Evolutionary conservation across 805 yeast genomes (phyloP).

Genomic region (Sungouiozyma intestinalis): DNA sequence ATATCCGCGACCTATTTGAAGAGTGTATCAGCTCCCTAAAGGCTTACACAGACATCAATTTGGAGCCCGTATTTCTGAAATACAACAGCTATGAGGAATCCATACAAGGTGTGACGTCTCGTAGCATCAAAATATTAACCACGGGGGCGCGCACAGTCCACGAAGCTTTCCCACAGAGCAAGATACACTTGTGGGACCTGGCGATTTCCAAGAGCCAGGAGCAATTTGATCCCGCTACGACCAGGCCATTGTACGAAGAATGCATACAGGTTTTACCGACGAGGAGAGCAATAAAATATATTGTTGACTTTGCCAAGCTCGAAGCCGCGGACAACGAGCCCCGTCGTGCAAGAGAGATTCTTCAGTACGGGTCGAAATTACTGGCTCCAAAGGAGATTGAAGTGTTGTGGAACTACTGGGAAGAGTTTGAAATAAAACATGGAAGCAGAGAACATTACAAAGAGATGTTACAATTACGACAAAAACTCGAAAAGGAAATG

Average conservation of each 20-base stretch:
- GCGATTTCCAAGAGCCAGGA: constrained; percentile 33
- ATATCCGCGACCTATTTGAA: constrained; percentile 67
- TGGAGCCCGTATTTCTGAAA: constrained; percentile 39
- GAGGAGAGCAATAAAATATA: constrained; percentile 32
- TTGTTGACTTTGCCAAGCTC: constrained; percentile 43
- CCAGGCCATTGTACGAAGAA: constrained; percentile 40
- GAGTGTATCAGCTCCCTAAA: constrained; percentile 42
- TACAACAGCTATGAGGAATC: constrained; percentile 56
- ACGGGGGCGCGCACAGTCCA: constrained; percentile 27
- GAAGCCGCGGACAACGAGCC: constrained; percentile 47
- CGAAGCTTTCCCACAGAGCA: constrained; percentile 14
- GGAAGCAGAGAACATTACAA: constrained; percentile 69
- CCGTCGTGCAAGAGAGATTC: constrained; percentile 52
- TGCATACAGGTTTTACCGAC: constrained; percentile 43
- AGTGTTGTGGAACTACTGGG: constrained; percentile 60
- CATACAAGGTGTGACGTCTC: constrained; percentile 38
- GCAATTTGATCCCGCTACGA: constrained; percentile 32
- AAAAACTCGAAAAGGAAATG: constrained; percentile 29
- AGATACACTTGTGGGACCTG: constrained; percentile 35
- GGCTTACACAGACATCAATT: constrained; percentile 32
- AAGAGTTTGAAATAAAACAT: constrained; percentile 54
- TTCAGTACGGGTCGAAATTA: constrained; percentile 41
- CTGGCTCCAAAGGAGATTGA: constrained; percentile 27
- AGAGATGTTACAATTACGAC: constrained; percentile 56
- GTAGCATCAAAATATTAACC: constrained; percentile 39